Evolutionary conservation across 768 basidiomycete genomes (phyloP).

Genomic region (Hemileccinum impolitum): DNA sequence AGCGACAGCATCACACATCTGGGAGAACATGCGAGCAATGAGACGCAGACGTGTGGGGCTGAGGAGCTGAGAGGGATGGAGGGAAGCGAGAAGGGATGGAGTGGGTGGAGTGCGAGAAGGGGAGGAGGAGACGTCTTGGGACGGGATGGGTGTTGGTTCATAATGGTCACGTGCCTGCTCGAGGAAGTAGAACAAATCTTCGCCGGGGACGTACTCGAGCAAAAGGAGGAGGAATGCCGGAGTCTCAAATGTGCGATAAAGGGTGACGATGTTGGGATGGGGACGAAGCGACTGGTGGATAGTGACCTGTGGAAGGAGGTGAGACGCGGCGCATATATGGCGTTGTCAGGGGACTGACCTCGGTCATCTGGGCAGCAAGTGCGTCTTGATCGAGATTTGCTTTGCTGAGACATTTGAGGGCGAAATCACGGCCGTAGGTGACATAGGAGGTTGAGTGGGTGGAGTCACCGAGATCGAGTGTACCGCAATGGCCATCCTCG

Average conservation of each 20-base stretch:
- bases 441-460: conserved; percentile 33
- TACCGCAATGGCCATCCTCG: conserved; percentile 54
- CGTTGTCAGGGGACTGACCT: conserved; percentile 47
- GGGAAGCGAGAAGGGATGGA: conserved; percentile 84
- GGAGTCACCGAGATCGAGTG: conserved; percentile 50
- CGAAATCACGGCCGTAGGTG: conserved; percentile 76
- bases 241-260: conserved; percentile 92
- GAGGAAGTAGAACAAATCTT: conserved; percentile 97
- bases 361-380: conserved; percentile 84
- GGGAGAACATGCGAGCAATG: conserved; percentile 95
- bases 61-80: conserved; percentile 76
- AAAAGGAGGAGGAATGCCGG: conserved; percentile 87
- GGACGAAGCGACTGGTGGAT: conserved; percentile 90
- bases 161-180: conserved; percentile 92
- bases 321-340: conserved; percentile 4
- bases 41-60: conserved; percentile 85
- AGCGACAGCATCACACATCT: conserved; percentile 98
- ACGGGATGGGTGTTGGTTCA: conserved; percentile 43
- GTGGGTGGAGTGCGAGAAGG: conserved; percentile 83
- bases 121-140: conserved; percentile 14
- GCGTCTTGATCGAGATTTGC: conserved; percentile 88
- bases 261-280: conserved; percentile 93
- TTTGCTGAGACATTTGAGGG: conserved; percentile 96
- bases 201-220: conserved; percentile 93
- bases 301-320: conserved; percentile 55